Percentiles rank a stretch among this genome's conserved stretches.
phyloP scores from a whole-genome alignment of 2,329 filamentous ascomycete genomes.

The Tolypocladium paradoxum region DNA sequence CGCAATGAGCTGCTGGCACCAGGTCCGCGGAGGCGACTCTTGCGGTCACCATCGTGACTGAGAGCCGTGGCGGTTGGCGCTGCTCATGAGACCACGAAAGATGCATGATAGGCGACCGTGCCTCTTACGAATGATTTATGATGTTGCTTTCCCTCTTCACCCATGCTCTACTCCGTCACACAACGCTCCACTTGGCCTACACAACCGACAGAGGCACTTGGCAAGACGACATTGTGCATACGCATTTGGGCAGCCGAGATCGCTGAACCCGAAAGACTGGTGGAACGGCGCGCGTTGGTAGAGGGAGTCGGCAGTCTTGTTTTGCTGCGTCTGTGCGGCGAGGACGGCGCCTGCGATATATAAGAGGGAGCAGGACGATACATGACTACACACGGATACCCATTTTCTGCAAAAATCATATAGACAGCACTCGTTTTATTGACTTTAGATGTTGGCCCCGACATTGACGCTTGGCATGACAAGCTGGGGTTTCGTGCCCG shows the following conservation, averaged over 20 bases:
- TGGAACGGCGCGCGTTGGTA: neutral
- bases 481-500: neutral
- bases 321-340: neutral
- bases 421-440: neutral
- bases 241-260: neutral
- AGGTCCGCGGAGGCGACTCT: neutral
- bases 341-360: neutral
- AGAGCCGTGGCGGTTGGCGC: neutral
- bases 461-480: neutral
- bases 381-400: neutral
- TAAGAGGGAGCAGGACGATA: neutral
- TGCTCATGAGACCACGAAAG: neutral
- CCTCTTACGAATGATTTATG: neutral
- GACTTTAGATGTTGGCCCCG: neutral
- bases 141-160: neutral
- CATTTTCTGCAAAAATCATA: neutral
- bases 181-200: too few relatives aligned
- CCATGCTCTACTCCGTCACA: neutral
- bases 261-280: neutral
- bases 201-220: neutral
- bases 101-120: neutral
- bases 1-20: neutral
- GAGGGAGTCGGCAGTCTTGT: neutral
- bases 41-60: neutral
- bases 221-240: neutral